Percentiles rank a stretch among this genome's conserved stretches.
Conservation (phyloP, 2,329 filamentous ascomycete genomes). For the Zymoseptoria crescenta region DNA sequence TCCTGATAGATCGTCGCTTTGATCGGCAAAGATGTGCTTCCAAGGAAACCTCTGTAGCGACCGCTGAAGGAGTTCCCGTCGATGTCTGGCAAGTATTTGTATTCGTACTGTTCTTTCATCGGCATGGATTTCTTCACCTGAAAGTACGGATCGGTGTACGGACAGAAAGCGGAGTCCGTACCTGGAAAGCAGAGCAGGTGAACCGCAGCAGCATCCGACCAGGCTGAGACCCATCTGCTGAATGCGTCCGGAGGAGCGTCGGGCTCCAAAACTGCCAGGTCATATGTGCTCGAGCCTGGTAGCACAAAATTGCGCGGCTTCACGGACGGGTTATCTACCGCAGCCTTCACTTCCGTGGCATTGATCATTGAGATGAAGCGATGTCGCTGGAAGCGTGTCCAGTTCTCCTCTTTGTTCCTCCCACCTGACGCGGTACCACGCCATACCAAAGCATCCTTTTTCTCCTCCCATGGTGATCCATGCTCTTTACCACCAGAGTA, state of each 20-base stretch:
- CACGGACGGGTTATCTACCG: conserved; percentile 36
- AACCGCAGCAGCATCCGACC: conserved; percentile 37
- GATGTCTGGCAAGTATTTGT: conserved; percentile 66
- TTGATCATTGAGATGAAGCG: conserved; percentile 70
- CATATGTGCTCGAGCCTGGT: conserved; percentile 32
- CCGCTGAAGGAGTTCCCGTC: conserved; percentile 52
- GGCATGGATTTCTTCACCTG: conserved; percentile 24
- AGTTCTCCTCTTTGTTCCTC: conserved; percentile 47
- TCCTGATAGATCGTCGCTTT: conserved; percentile 33
- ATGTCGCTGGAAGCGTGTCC: conserved; percentile 67
- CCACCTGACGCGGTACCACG: conserved; percentile 43
- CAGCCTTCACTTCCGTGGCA: conserved; percentile 47
- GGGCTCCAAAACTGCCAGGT: conserved; percentile 25
- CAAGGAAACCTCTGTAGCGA: conserved; percentile 27
- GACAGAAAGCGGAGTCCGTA: conserved; percentile 34
- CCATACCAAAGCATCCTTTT: conserved; percentile 39
- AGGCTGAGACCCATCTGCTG: conserved; percentile 34
- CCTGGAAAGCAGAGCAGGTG: conserved; percentile 39
- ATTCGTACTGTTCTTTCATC: conserved; percentile 36
- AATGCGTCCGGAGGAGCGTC: conserved; percentile 18
- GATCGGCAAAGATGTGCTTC: conserved; percentile 22
- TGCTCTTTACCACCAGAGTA: conserved; percentile 37
- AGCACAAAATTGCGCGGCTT: conserved; percentile 35
- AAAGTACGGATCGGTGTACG: conserved; percentile 40
- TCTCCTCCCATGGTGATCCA: conserved; percentile 36